Conservation (phyloP, 179 eudicot genomes). For the Nepenthes alata region DNA sequence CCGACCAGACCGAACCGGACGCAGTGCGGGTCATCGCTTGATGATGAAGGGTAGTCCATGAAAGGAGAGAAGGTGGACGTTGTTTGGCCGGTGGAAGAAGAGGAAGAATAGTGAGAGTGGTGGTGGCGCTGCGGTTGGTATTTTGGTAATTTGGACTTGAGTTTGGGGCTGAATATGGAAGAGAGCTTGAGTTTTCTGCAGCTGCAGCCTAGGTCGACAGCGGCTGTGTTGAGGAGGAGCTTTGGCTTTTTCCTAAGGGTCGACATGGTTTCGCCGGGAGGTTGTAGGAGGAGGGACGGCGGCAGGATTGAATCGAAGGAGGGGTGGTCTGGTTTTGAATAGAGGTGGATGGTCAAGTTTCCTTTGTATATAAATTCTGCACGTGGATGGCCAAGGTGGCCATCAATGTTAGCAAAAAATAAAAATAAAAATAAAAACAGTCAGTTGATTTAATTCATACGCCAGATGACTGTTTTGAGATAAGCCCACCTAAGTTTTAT, state of each 20-base stretch:
- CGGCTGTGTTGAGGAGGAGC: constrained; percentile 31
- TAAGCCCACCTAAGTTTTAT: too few species aligned
- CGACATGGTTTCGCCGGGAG: constrained; percentile 14
- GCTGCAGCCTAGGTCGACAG: constrained; percentile 52
- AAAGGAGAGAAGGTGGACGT: constrained; percentile 17
- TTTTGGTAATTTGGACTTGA: constrained; percentile 16
- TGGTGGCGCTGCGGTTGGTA: constrained; percentile 17
- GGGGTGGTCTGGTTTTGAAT: too few species aligned
- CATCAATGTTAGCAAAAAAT: too few species aligned
- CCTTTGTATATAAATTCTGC: too few species aligned
- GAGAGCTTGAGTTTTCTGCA: constrained; percentile 54
- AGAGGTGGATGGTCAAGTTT: too few species aligned
- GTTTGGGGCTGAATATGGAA: constrained; percentile 43
- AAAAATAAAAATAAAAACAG: too few species aligned
- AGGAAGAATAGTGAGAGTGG: constrained; percentile 23
- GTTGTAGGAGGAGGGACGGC: too few species aligned
- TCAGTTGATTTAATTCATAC: too few species aligned
- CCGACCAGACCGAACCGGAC: constrained; percentile 16
- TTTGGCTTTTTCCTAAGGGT: constrained; percentile 17
- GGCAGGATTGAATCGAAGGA: too few species aligned
- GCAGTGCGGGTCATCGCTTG: constrained; percentile 16
- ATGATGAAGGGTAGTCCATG: constrained; percentile 14
- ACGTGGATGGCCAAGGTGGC: too few species aligned
- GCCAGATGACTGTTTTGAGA: too few species aligned
- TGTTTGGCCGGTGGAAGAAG: constrained; percentile 11